phyloP scores from a whole-genome alignment of 345 rosid species.

The Camelina laxa region DNA sequence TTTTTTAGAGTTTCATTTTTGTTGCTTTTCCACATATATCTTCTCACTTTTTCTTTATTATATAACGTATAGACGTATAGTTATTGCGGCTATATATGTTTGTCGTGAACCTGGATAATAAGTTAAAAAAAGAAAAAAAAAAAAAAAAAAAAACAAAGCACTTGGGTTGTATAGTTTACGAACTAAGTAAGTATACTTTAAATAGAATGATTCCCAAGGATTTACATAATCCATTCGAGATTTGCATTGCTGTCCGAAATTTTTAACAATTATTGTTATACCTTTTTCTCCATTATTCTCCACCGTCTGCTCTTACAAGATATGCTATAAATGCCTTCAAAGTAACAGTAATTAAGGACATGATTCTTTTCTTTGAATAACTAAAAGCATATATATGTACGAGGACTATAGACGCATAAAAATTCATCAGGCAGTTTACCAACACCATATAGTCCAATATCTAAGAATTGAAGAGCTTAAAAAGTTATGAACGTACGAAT shows the following conservation, averaged over 20 bases:
- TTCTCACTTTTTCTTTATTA: not conserved
- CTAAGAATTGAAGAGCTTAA: not conserved
- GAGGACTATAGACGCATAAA: not conserved
- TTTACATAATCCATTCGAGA: slow-evolving; percentile 29
- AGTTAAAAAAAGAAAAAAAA: no score
- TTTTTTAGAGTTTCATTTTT: not conserved
- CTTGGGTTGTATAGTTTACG: slow-evolving; percentile 29
- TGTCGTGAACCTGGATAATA: slow-evolving; percentile 22
- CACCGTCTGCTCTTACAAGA: slow-evolving; percentile 12
- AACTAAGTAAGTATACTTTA: slow-evolving; percentile 24
- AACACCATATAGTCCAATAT: not conserved
- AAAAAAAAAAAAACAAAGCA: slow-evolving; percentile 18
- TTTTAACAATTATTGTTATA: not conserved
- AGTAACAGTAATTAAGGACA: not conserved
- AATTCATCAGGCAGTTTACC: not conserved
- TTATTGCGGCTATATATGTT: slow-evolving; percentile 29
- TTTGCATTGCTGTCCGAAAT: slow-evolving; percentile 34
- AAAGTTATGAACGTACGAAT: not conserved
- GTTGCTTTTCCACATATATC: not conserved
- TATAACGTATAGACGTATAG: not conserved
- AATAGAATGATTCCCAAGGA: slow-evolving; percentile 34
- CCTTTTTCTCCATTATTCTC: not conserved
- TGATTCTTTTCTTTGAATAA: not conserved
- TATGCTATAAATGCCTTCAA: slow-evolving; percentile 10
- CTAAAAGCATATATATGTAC: not conserved